Evolutionary conservation across 768 basidiomycete species (phyloP).

Genomic region (Pisolithus tinctorius): DNA sequence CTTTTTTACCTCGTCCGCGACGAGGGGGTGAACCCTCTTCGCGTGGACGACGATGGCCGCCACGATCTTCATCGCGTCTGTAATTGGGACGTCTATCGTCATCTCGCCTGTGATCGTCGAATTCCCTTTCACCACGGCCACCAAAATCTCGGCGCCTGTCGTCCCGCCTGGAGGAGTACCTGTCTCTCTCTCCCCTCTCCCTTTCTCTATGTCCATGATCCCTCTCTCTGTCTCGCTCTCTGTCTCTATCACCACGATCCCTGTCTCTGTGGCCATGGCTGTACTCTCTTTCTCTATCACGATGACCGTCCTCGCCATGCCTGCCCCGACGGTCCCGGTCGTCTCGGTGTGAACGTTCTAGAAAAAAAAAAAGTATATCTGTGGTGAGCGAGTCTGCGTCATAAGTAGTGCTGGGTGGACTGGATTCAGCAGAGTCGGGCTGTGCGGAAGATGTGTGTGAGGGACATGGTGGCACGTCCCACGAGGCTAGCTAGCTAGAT

Average conservation of each 20-base stretch:
- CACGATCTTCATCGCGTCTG: conserved; percentile 37
- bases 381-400: conserved; percentile 45
- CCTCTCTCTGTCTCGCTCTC: conserved; percentile 27
- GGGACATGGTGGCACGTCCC: conserved; percentile 12
- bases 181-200: conserved; percentile 27
- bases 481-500: conserved; percentile 57
- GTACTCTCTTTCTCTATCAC: background rate
- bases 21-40: too few relatives aligned
- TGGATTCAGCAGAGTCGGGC: conserved; percentile 34
- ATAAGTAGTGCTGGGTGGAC: conserved; percentile 23
- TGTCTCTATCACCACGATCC: conserved; percentile 43
- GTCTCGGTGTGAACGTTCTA: conserved; percentile 57
- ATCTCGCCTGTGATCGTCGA: conserved; percentile 42
- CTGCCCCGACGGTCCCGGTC: conserved; percentile 58
- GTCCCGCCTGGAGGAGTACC: conserved; percentile 33
- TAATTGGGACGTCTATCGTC: conserved; percentile 46
- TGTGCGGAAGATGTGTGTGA: conserved; percentile 19
- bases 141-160: conserved; percentile 49
- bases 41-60: conserved; percentile 14
- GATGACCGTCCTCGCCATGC: conserved; percentile 42
- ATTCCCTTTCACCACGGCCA: conserved; percentile 35
- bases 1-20: too few relatives aligned
- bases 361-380: conserved; percentile 37
- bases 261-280: conserved; percentile 36
- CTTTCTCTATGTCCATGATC: conserved; percentile 26